Conservation (phyloP, 257 asterid species). For the Apocynum venetum region DNA sequence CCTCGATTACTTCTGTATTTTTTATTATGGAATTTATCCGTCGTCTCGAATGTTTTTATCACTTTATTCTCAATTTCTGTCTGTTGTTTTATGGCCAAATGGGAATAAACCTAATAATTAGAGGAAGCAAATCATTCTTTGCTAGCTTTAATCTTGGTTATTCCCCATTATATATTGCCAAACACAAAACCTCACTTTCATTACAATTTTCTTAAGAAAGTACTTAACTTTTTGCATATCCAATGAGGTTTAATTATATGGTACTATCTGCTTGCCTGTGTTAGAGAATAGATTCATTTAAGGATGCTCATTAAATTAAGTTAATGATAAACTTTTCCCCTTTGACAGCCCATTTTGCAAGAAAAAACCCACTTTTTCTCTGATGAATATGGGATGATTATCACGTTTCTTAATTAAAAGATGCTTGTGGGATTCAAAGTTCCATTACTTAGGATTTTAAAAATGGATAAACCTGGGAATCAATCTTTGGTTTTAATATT, state of each 20-base stretch:
- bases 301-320: not conserved
- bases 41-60: constrained; percentile 1
- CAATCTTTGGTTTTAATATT: not conserved
- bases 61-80: constrained; percentile 12
- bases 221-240: constrained; percentile 14
- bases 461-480: constrained; percentile 2
- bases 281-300: constrained; percentile 13
- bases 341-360: constrained; percentile 4
- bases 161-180: constrained; percentile 11
- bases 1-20: too few relatives aligned
- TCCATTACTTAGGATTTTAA: not conserved
- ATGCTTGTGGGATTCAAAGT: not conserved
- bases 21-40: constrained; percentile 8
- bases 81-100: constrained; percentile 1
- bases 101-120: constrained; percentile 6
- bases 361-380: not conserved
- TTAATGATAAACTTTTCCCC: not conserved
- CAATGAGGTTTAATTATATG: constrained; percentile 4
- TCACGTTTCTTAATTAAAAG: not conserved
- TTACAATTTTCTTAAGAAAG: constrained; percentile 2
- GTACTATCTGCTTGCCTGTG: too few relatives aligned
- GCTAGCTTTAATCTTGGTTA: not conserved
- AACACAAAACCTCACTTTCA: constrained; percentile 6
- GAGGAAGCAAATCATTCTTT: constrained; percentile 5
- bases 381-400: not conserved